Base-by-base conservation (phyloP, 2,329 filamentous ascomycete species). In the Rhinocladiella similis region DNA sequence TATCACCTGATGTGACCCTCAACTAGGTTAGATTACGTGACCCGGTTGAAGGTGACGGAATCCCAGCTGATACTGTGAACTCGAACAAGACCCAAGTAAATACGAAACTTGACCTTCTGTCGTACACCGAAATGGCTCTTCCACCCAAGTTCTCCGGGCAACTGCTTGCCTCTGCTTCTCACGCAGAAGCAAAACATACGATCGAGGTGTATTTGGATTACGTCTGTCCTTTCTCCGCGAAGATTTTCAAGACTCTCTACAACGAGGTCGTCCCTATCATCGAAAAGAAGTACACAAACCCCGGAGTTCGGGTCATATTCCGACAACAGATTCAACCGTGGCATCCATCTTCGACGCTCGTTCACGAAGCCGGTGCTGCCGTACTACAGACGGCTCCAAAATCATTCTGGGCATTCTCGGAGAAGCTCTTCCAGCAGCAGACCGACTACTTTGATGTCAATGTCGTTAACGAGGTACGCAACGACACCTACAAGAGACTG, bases 301-400 rank as follows among this genome's bases (percentile, higher is more conserved):
- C 64, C 3, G 80, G 80, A 59, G 76, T 96, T 2, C 81, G 75
- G 66, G 79, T 96, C 65, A 83, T 97, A 68, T 90, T 97, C 79
- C 88, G 92, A 48, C 92, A 93, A 71, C 91, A 96, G 71, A 84
- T 97, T 67, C 91, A 96, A 77, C 91, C 91, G 13, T 96, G 93
- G 93, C 92, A 97, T 75, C 93, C 93, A 1, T 91, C 88, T 18
- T 91, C 85, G 39, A 91, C 88, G 5, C 80, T 91, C 10, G 69
- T 69, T 7, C 74, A 78, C 54, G 93, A 97, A 80, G 89, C 91
- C 29, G 92, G 80, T 3, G 82, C 91, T 29, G 93, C 91, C 2
- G 90, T 97, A 1, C 80, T 93, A 65, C 83, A 82, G 50, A 73
- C 90, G 5, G 77, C 84, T 2, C 87, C 89, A 0, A 77, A 80